These are phyloP conservation scores for Phytophthora sp. DNA, from an alignment of 352 stramenopile genomes.

Conservation along the genomic window DNA sequence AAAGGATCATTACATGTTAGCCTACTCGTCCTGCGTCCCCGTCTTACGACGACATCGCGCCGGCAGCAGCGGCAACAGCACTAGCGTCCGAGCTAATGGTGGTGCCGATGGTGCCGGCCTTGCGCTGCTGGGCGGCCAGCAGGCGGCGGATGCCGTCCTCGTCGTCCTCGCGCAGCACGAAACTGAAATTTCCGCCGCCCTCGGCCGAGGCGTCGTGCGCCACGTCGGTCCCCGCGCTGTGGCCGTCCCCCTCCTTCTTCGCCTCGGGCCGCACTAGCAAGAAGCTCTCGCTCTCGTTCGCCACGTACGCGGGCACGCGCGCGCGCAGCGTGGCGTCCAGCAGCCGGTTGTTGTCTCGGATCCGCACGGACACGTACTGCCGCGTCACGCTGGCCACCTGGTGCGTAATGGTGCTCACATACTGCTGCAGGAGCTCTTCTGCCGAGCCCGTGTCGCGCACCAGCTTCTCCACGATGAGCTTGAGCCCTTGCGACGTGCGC, in stretches of 20 bases:
- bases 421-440: slow-evolving; percentile 79
- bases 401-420: slow-evolving; percentile 86
- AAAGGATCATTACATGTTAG: too few species aligned
- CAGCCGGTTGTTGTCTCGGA: slow-evolving; percentile 84
- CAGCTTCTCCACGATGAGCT: slow-evolving; percentile 79
- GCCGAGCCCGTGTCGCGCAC: slow-evolving; percentile 74
- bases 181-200: slow-evolving; percentile 22
- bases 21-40: too few species aligned
- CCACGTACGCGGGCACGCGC: slow-evolving; percentile 67
- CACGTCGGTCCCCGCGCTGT: slow-evolving; percentile 15
- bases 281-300: slow-evolving; percentile 72
- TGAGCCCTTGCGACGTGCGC: slow-evolving; percentile 62
- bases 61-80: slow-evolving; percentile 40
- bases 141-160: slow-evolving; percentile 42
- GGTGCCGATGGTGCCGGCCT: slow-evolving; percentile 22
- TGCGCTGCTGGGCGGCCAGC: slow-evolving; percentile 18
- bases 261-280: slow-evolving; percentile 66
- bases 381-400: slow-evolving; percentile 83
- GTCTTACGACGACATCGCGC: slow-evolving; percentile 7
- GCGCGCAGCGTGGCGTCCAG: slow-evolving; percentile 77
- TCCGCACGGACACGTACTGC: slow-evolving; percentile 80
- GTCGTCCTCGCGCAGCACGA: slow-evolving; percentile 50
- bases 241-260: slow-evolving; percentile 31
- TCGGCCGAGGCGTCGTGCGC: slow-evolving; percentile 7
- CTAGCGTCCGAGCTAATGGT: slow-evolving; percentile 37